Evolutionary conservation across 768 basidiomycete genomes (phyloP).

Genomic region (Filobasidium wieringae): DNA sequence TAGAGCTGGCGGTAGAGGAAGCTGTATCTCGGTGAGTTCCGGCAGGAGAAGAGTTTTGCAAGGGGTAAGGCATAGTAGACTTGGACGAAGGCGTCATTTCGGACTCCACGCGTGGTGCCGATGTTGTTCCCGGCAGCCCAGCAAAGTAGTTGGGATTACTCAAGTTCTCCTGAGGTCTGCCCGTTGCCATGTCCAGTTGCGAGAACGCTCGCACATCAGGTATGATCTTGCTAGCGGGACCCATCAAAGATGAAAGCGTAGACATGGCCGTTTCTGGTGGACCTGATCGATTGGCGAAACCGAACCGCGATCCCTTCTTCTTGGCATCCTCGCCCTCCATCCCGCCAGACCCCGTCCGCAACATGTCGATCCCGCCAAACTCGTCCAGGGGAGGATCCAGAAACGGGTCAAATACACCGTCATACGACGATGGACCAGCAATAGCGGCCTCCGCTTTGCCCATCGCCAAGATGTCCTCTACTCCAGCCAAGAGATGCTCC

Average conservation of each 20-base stretch:
- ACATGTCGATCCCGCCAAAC: slow-evolving; percentile 2
- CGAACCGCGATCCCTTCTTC: slow-evolving; percentile 12
- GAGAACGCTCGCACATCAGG: neutral
- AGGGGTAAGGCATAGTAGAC: slow-evolving; percentile 1
- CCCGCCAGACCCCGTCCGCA: neutral
- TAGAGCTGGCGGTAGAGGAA: neutral
- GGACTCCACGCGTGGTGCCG: neutral
- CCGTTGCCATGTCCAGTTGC: neutral
- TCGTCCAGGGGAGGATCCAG: slow-evolving; percentile 7
- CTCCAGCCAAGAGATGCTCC: slow-evolving; percentile 3
- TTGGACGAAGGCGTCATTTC: slow-evolving; percentile 5
- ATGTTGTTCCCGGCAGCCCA: neutral
- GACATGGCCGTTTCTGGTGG: neutral
- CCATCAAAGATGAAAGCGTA: neutral
- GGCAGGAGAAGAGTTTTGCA: neutral
- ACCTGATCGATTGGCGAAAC: slow-evolving; percentile 8
- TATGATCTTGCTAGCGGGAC: neutral
- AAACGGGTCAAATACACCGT: slow-evolving; percentile 15
- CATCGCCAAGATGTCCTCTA: slow-evolving; percentile 10
- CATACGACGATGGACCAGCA: slow-evolving; percentile 5
- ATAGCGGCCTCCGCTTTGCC: slow-evolving; percentile 7
- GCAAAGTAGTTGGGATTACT: slow-evolving; percentile 4
- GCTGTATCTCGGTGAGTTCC: neutral
- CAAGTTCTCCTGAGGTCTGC: neutral
- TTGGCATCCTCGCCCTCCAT: neutral